These are phyloP conservation scores for Carex arenaria DNA, from an alignment of 202 grass and related monocot species.

Conservation along the genomic window DNA sequence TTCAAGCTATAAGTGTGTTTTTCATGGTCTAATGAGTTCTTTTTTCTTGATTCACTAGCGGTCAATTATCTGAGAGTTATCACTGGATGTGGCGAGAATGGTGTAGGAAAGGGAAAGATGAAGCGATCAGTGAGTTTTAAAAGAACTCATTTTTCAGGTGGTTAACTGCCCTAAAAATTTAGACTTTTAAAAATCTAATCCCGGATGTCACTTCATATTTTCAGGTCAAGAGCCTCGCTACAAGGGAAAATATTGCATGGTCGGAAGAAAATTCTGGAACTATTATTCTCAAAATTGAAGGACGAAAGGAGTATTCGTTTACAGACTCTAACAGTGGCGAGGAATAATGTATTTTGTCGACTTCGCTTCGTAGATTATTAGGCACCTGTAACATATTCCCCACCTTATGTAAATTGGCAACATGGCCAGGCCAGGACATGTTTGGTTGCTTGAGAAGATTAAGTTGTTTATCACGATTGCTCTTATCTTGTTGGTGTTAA, in stretches of 20 bases:
- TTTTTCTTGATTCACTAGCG: not conserved
- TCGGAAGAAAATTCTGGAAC: constrained; percentile 73
- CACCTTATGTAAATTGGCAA: not conserved
- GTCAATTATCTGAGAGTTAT: constrained; percentile 55
- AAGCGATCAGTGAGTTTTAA: constrained; percentile 55
- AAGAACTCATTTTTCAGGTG: not conserved
- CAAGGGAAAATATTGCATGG: constrained; percentile 60
- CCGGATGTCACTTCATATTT: not conserved
- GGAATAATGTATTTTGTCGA: not conserved
- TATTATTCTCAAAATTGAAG: constrained; percentile 50
- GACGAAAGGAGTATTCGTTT: constrained; percentile 64
- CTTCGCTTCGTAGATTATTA: not conserved
- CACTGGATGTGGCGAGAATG: constrained; percentile 72
- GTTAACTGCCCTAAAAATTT: constrained; percentile 9
- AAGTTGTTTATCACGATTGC: no score
- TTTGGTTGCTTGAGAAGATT: no score
- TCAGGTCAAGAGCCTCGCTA: constrained; percentile 59
- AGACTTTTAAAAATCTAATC: not conserved
- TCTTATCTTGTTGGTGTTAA: no score
- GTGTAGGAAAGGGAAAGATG: constrained; percentile 73
- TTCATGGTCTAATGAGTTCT: constrained; percentile 28
- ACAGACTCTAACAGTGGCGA: constrained; percentile 27
- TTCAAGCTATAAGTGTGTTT: not conserved
- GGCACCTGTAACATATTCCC: not conserved
- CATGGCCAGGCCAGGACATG: no score